Base-by-base conservation (phyloP, 73 alveolate genomes). In the Urostyla sp. region DNA sequence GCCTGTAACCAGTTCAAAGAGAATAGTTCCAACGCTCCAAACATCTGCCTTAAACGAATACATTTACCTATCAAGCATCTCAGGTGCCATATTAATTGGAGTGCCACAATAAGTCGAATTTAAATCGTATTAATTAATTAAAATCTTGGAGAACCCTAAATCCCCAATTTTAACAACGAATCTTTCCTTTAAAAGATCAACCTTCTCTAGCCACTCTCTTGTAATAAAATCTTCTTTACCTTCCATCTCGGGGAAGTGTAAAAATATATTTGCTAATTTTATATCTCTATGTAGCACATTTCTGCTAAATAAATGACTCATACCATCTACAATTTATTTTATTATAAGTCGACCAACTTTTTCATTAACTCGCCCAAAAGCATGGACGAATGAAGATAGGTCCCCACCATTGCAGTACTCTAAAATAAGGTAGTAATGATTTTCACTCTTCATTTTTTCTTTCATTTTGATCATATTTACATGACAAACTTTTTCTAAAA, bases 331-430 rank as follows among this genome's bases (percentile, higher is more conserved):
- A 6, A 69, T 45, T 45, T 69, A 23, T 21, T 27, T 48, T 1
- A 69, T n/a, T 2, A 69, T 69, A 10, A 48, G 21, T 5, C 40
- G 3, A 8, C 72, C 83, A 27, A 46, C 83, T 7, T 69, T 59
- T 31, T 69, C 83, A 27, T 34, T 37, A 6, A 49, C 11, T 46
- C 26, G 24, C 5, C 18, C 15, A 21, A 37, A 6, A 15, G 73
- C 67, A 28, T 75, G 75, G 2, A 78, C 73, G 50, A 91, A 77
- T 13, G 60, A 55, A 51, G 83, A 57, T 48, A 87, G 59, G 81
- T 85, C 94, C 36, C 98, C 98, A 44, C 95, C 98, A 63, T 85
- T 93, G 40, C 98, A 93, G 54, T 81, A 88, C 80, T 93, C 98
- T 72, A 91, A 52, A 24, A 91, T 84, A 23, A 94, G 32, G 58